Conservation (phyloP, 176 grass and related monocot genomes). For the Poa annua region DNA sequence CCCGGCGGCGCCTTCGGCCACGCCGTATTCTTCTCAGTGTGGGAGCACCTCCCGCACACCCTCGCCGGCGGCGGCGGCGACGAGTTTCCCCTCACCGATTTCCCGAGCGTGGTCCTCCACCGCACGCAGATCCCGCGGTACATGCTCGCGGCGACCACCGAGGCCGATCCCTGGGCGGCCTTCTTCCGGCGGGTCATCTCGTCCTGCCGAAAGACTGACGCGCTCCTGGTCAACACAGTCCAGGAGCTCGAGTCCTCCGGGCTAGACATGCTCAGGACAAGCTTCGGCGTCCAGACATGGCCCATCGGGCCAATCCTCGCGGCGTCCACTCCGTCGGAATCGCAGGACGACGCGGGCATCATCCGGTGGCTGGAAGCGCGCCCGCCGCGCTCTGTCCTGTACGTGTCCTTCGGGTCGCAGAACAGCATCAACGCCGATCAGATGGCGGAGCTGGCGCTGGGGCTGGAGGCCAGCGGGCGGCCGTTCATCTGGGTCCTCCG, state of each 20-base stretch:
- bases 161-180: slow-evolving; percentile 48
- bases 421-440: slow-evolving; percentile 55
- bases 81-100: slow-evolving; percentile 49
- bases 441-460: slow-evolving; percentile 58
- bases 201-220: slow-evolving; percentile 31
- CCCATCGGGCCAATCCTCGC: slow-evolving; percentile 55
- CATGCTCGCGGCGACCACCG: slow-evolving; percentile 42
- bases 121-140: slow-evolving; percentile 53
- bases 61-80: slow-evolving; percentile 18
- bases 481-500: slow-evolving; percentile 66
- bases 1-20: slow-evolving; percentile 57
- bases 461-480: slow-evolving; percentile 55
- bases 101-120: slow-evolving; percentile 53
- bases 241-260: slow-evolving; percentile 56
- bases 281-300: slow-evolving; percentile 21
- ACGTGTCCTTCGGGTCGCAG: slow-evolving; percentile 71
- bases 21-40: slow-evolving; percentile 53
- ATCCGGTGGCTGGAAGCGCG: slow-evolving; percentile 56
- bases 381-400: slow-evolving; percentile 52
- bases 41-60: slow-evolving; percentile 56
- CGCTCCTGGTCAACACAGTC: slow-evolving; percentile 62
- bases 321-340: neutral
- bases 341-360: neutral
- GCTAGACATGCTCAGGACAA: slow-evolving; percentile 49
- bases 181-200: too few species aligned